Base-by-base conservation (phyloP, 2,329 filamentous ascomycete genomes). In the Ploettnerulaceae sp. region DNA sequence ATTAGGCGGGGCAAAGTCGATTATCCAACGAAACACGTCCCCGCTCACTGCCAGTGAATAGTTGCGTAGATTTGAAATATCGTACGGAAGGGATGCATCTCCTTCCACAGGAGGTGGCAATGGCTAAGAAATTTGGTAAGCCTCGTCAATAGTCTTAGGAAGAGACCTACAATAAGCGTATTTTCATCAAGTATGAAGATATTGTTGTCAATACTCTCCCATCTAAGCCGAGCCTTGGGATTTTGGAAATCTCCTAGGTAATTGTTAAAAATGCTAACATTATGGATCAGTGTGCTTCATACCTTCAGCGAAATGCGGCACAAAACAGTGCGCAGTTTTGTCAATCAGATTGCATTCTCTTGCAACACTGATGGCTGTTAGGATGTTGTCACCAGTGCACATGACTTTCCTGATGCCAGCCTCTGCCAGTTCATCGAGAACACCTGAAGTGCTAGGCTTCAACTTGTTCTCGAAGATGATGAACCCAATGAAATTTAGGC, bases 391-490 rank as follows among this genome's bases (percentile, higher is more conserved):
- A 22, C 93, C 93, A 0, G 93, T 98, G 53, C 94, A 94, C 93
- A 98, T 98, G 41, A 95, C 82, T 21, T 86, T 84, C 26, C 88
- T 81, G 56, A 98, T 95, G 46, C 86, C 86, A 6, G 94, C 91
- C 42, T 84, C 74, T 24, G 80, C 76, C 3, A 98, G 75, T 67
- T 97, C 90, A 46, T 85, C 77, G 20, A 98, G 79, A 25, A 96
- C 86, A 1, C 76, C 77, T 1, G 86, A 77, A 0, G 91, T 96
- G 15, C 80, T 89, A 1, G 87, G 83, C 66, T 98, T 98, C 51
- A 98, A 71, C 68, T 98, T 98, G 70, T 98, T 98, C 69, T 98
- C 93, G 59, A 98, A 98, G 44, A 98, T 84, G 62, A 98, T 97
- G 68, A 98, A 98, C 4, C 93, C 93, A 26, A 90, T 77, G 61